phyloP scores from a whole-genome alignment of 495 filamentous ascomycete genomes.

The Xylaria telfairii region DNA sequence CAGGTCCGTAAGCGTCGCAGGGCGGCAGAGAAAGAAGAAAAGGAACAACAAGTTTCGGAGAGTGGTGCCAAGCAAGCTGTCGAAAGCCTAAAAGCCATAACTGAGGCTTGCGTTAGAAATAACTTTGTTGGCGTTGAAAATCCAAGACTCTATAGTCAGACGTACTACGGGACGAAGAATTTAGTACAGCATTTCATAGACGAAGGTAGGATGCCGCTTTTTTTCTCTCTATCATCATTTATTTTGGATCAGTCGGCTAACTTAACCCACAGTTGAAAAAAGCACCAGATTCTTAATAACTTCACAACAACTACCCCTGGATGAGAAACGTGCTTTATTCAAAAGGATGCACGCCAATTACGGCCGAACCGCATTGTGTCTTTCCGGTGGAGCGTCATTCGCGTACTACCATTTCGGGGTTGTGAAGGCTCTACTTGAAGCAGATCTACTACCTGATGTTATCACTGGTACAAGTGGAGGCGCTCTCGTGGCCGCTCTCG shows the following conservation, averaged over 20 bases:
- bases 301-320: slow-evolving; percentile 66
- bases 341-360: slow-evolving; percentile 89
- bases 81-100: slow-evolving; percentile 74
- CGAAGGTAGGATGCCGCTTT: slow-evolving; percentile 58
- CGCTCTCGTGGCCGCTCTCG: slow-evolving; percentile 85
- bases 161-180: slow-evolving; percentile 94
- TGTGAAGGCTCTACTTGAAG: slow-evolving; percentile 87
- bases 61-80: slow-evolving; percentile 55
- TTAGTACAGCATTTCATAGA: slow-evolving; percentile 88
- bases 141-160: slow-evolving; percentile 89
- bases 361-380: slow-evolving; percentile 88
- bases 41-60: slow-evolving; percentile 20
- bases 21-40: slow-evolving; percentile 62
- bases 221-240: slow-evolving; percentile 30
- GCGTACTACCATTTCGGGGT: slow-evolving; percentile 98
- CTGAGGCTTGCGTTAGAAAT: slow-evolving; percentile 94
- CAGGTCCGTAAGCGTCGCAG: slow-evolving; percentile 69
- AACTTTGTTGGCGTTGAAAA: slow-evolving; percentile 98
- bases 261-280: slow-evolving; percentile 55
- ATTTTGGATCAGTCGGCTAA: neutral
- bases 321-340: slow-evolving; percentile 83
- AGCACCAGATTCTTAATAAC: slow-evolving; percentile 70
- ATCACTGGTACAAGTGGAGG: slow-evolving; percentile 96
- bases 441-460: slow-evolving; percentile 83
- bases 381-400: slow-evolving; percentile 90